phyloP scores from a whole-genome alignment of 2,329 filamentous ascomycete species.

The Leptographium lundbergii region DNA sequence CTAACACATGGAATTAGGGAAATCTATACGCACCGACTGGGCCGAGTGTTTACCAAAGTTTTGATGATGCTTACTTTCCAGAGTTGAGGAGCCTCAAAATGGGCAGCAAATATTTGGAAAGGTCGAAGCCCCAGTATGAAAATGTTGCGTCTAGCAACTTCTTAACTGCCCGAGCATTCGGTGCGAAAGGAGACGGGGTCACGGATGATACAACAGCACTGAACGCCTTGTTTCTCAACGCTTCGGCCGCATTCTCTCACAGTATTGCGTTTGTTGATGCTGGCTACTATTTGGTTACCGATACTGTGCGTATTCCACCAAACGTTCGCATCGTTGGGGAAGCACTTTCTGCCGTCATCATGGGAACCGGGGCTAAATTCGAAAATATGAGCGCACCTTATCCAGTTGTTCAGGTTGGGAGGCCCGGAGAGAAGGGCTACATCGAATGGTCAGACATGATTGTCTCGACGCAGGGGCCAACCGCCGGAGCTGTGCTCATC shows the following conservation, averaged over 20 bases:
- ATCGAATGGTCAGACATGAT: constrained; percentile 64
- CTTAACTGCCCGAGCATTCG: constrained; percentile 52
- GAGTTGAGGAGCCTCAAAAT: constrained; percentile 44
- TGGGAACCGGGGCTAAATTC: constrained; percentile 41
- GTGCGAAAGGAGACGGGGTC: constrained; percentile 59
- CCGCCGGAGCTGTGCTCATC: constrained; percentile 56
- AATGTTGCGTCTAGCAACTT: constrained; percentile 45
- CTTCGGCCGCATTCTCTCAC: constrained; percentile 22
- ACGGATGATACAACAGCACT: constrained; percentile 65
- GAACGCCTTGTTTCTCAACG: constrained; percentile 31
- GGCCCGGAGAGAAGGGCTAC: constrained; percentile 46
- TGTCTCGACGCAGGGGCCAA: constrained; percentile 53
- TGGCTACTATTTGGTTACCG: constrained; percentile 47
- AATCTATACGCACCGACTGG: constrained; percentile 45
- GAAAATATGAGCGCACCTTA: constrained; percentile 46
- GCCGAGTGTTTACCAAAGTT: constrained; percentile 34
- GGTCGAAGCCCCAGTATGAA: constrained; percentile 67
- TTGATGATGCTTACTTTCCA: constrained; percentile 18
- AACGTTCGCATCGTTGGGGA: constrained; percentile 48
- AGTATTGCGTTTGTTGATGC: constrained; percentile 49
- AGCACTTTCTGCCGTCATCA: constrained; percentile 37
- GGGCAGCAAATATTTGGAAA: constrained; percentile 48
- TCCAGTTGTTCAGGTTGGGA: constrained; percentile 50
- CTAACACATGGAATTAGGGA: constrained; percentile 32
- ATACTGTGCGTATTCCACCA: constrained; percentile 37